Evolutionary conservation across 2,329 filamentous ascomycete genomes (phyloP).

Genomic region (Botryotinia convoluta): DNA sequence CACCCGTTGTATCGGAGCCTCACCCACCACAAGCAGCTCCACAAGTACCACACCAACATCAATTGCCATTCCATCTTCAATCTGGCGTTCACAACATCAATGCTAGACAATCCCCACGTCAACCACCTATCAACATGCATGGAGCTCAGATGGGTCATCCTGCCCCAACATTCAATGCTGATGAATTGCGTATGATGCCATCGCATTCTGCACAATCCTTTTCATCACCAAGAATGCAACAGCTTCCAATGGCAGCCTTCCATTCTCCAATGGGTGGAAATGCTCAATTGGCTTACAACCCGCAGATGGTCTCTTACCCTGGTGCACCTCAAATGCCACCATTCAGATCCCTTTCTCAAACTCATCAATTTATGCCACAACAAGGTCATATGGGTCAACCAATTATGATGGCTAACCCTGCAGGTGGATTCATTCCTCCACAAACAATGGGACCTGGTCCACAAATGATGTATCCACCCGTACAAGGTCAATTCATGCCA

Average conservation of each 20-base stretch:
- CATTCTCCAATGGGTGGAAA: conserved; percentile 69
- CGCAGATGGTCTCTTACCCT: conserved; percentile 68
- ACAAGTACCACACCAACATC: conserved; percentile 77
- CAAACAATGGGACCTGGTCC: conserved; percentile 68
- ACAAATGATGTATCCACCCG: conserved; percentile 83
- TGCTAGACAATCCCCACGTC: conserved; percentile 69
- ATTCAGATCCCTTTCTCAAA: conserved; percentile 70
- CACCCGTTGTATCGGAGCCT: conserved; percentile 58
- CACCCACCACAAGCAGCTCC: conserved; percentile 67
- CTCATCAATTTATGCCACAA: conserved; percentile 67
- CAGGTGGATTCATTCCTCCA: conserved; percentile 71
- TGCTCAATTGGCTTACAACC: conserved; percentile 64
- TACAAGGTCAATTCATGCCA: conserved; percentile 62
- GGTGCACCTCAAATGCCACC: conserved; percentile 68
- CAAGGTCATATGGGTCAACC: conserved; percentile 67
- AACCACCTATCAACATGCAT: conserved; percentile 75
- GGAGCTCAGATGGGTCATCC: conserved; percentile 68
- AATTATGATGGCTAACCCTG: conserved; percentile 80
- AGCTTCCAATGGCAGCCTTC: conserved; percentile 64
- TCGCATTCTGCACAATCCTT: conserved; percentile 81
- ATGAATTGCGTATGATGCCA: conserved; percentile 83
- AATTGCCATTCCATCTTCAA: conserved; percentile 79
- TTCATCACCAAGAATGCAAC: conserved; percentile 76
- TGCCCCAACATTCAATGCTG: conserved; percentile 66
- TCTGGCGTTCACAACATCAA: conserved; percentile 66